phyloP scores from a whole-genome alignment of 1,139 yeast species.

The Yamadazyma diospyri region DNA sequence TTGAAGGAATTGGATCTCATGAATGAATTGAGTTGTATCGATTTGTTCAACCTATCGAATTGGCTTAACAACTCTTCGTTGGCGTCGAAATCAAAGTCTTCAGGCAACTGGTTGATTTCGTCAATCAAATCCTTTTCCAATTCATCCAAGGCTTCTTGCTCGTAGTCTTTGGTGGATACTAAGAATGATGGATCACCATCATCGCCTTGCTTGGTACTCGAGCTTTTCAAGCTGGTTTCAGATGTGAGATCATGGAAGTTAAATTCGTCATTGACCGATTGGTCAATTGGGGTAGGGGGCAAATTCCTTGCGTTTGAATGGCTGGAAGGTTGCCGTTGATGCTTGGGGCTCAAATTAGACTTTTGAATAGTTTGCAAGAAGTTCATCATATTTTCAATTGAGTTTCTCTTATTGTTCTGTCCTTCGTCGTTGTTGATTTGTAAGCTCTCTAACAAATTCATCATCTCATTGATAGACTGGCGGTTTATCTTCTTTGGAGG shows the following conservation, averaged over 20 bases:
- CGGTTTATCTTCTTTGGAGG: conserved; percentile 15
- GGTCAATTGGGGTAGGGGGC: background rate
- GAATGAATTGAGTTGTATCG: conserved; percentile 14
- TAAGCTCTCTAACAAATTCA: conserved; percentile 20
- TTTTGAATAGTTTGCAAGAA: conserved; percentile 16
- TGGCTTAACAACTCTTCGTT: conserved; percentile 17
- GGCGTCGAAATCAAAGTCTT: conserved; percentile 51
- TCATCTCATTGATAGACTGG: conserved; percentile 24
- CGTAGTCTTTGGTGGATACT: conserved; percentile 7
- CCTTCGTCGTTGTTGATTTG: conserved; percentile 12
- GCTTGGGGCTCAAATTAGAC: conserved; percentile 3
- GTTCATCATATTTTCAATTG: conserved; percentile 18
- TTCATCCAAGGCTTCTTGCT: conserved; percentile 12
- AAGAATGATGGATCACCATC: background rate
- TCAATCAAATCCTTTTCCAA: conserved; percentile 43
- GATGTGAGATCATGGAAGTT: conserved; percentile 1
- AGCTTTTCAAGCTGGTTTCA: background rate
- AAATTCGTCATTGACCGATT: conserved; percentile 1
- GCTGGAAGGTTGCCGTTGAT: background rate
- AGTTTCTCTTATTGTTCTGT: conserved; percentile 14
- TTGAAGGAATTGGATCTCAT: conserved; percentile 35
- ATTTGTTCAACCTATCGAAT: conserved; percentile 13
- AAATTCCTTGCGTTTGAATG: background rate
- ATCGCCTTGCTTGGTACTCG: conserved; percentile 1
- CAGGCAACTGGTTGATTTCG: conserved; percentile 57